Evolutionary conservation across 2,329 filamentous ascomycete genomes (phyloP).

Genomic region (Sphaerulina vaccinii): DNA sequence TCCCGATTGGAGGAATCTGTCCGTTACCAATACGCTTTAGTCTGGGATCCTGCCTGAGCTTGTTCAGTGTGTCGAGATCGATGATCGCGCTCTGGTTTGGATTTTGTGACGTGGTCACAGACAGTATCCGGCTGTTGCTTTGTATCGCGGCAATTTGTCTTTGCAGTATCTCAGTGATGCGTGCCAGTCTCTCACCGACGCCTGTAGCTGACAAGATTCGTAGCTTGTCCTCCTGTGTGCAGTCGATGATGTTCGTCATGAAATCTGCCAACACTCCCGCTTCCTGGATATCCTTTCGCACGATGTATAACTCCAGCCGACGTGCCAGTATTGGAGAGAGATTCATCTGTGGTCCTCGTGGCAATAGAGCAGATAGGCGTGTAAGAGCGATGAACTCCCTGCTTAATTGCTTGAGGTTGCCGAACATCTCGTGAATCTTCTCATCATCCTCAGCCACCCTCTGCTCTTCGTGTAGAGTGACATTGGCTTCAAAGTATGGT

Average conservation of each 20-base stretch:
- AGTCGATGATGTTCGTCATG: constrained; percentile 90
- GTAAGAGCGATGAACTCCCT: constrained; percentile 83
- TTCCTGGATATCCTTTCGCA: constrained; percentile 75
- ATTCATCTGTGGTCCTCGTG: constrained; percentile 62
- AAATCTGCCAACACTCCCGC: constrained; percentile 89
- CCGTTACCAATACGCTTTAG: constrained; percentile 38
- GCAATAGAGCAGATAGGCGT: constrained; percentile 79
- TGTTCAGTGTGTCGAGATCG: constrained; percentile 46
- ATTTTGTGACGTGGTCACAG: constrained; percentile 63
- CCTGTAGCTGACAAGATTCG: constrained; percentile 79
- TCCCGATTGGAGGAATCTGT: constrained; percentile 29
- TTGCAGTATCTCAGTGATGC: constrained; percentile 79
- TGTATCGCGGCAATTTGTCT: constrained; percentile 82
- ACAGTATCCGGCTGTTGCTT: constrained; percentile 80
- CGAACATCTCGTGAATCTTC: constrained; percentile 69
- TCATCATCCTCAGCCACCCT: constrained; percentile 46
- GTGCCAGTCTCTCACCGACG: constrained; percentile 72
- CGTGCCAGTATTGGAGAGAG: constrained; percentile 83
- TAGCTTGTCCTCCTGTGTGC: constrained; percentile 86
- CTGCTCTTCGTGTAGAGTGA: constrained; percentile 67
- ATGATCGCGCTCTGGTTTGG: constrained; percentile 37
- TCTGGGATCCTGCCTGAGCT: constrained; percentile 45
- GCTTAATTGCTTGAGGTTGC: constrained; percentile 77
- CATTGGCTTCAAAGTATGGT: constrained; percentile 82
- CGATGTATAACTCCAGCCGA: constrained; percentile 82